Evolutionary conservation across 345 rosid genomes (phyloP), one percentile per base, ranked within the genome.

Genomic region (Ceriops decandra): DNA sequence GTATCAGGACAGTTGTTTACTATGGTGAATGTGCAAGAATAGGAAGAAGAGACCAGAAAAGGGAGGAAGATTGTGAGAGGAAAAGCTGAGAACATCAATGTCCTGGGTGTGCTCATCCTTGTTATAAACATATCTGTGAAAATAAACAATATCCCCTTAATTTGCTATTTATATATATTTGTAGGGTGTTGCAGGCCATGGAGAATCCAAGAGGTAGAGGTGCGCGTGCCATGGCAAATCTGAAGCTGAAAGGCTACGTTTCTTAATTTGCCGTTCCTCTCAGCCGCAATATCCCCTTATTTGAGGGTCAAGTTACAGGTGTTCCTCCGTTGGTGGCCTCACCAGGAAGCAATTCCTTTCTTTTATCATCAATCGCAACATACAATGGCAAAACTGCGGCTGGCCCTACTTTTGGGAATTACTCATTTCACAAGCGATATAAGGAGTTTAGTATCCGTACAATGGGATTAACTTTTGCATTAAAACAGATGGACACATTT

Each of bases 1-100:
- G 95, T 82, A 53, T 85, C 72, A 8, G 88, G 93, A 63, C 97
- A 91, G 70, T 86, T 84, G 77, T 93, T 93, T 3, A 83, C 76
- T 60, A 88, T 73, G 54, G 90, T 79, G 79, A 91, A 89, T 22
- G 87, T 80, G 78, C 77, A 72, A 1, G 85, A 76, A 73, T 72
- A 62, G 51, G 85, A 83, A 60, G 51, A 47, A 60, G 81, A 57
- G 57, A 85, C 71, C 15, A 87, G 52, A 54, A 77, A 58, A 70
- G 77, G 58, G 62, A 75, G 61, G 42, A 72, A 64, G 60, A 86
- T 9, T 35, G 30, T 21, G 16, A 90, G 64, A 62, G 74, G 66
- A 64, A 70, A 22, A 54, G 36, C 54, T 5, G 35, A 58, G 17
- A 52, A 46, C n/a, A 52, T 26, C 52, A 27, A 52, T 26, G 11